Conservation (phyloP, 495 filamentous ascomycete genomes). For the Daldinia concentrica region DNA sequence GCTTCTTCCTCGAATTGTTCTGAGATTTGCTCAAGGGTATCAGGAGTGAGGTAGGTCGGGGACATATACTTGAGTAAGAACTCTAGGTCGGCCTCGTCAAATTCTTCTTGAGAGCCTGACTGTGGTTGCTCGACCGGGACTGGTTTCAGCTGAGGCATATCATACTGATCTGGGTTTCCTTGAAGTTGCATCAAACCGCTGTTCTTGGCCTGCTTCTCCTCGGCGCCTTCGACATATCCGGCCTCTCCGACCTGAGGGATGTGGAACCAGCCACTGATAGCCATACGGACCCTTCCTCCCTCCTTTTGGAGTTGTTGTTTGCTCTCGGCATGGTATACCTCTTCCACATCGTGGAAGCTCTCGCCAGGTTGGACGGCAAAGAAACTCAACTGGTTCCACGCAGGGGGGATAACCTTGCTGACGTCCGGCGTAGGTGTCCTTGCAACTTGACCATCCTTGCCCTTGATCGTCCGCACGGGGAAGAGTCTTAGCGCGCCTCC, state of each 20-base stretch:
- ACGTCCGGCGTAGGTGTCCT: slow-evolving; percentile 80
- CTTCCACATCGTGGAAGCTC: slow-evolving; percentile 99
- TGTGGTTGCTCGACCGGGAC: slow-evolving; percentile 59
- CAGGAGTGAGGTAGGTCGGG: slow-evolving; percentile 91
- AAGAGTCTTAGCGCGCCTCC: slow-evolving; percentile 91
- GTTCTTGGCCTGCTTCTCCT: slow-evolving; percentile 84
- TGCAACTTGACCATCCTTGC: slow-evolving; percentile 72
- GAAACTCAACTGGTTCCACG: slow-evolving; percentile 97
- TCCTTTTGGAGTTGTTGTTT: slow-evolving; percentile 65
- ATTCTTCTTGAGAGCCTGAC: slow-evolving; percentile 58
- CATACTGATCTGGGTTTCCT: slow-evolving; percentile 86
- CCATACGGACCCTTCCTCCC: slow-evolving; percentile 85
- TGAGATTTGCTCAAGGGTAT: slow-evolving; percentile 83
- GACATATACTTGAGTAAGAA: slow-evolving; percentile 90
- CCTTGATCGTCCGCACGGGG: slow-evolving; percentile 71
- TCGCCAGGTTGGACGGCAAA: slow-evolving; percentile 97
- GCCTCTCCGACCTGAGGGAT: slow-evolving; percentile 96
- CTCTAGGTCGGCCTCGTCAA: slow-evolving; percentile 79
- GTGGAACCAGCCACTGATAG: slow-evolving; percentile 99
- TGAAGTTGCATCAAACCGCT: slow-evolving; percentile 92
- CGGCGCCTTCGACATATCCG: slow-evolving; percentile 88
- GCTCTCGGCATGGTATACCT: slow-evolving; percentile 79
- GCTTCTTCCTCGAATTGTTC: slow-evolving; percentile 83
- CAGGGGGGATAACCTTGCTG: slow-evolving; percentile 82
- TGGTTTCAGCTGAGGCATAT: slow-evolving; percentile 75